Evolutionary conservation across 2,329 filamentous ascomycete genomes (phyloP).

Genomic region (Chaetothyriales sp.): DNA sequence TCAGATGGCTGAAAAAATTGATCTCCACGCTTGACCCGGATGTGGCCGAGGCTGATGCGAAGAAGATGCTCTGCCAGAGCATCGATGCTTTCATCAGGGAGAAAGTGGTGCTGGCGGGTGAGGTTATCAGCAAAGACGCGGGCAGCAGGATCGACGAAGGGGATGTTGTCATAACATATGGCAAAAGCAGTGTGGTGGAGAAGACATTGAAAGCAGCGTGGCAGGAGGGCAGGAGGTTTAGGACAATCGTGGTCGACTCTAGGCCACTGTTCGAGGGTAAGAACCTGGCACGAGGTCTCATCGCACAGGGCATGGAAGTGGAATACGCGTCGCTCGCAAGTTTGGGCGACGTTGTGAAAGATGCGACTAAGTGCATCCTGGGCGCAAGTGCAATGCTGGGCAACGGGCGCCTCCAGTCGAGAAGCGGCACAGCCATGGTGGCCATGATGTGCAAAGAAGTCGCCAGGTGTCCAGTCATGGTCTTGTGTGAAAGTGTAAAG

Average conservation of each 20-base stretch:
- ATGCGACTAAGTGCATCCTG: slow-evolving; percentile 59
- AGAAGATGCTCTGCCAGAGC: slow-evolving; percentile 59
- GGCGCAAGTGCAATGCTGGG: slow-evolving; percentile 92
- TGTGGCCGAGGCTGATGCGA: slow-evolving; percentile 66
- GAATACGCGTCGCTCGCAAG: slow-evolving; percentile 72
- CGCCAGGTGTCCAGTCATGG: slow-evolving; percentile 61
- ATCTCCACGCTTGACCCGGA: slow-evolving; percentile 85
- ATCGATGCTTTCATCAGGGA: slow-evolving; percentile 88
- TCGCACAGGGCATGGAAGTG: slow-evolving; percentile 57
- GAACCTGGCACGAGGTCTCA: slow-evolving; percentile 57
- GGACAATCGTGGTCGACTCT: slow-evolving; percentile 72
- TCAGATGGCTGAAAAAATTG: slow-evolving; percentile 83
- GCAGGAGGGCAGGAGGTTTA: slow-evolving; percentile 57
- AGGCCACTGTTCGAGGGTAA: slow-evolving; percentile 57
- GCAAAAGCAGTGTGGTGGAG: slow-evolving; percentile 74
- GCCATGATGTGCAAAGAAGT: slow-evolving; percentile 65
- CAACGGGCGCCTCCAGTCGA: slow-evolving; percentile 80
- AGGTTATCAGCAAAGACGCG: slow-evolving; percentile 68
- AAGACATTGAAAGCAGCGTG: slow-evolving; percentile 64
- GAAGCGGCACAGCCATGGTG: slow-evolving; percentile 73
- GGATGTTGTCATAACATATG: slow-evolving; percentile 76
- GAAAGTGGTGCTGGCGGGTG: slow-evolving; percentile 73
- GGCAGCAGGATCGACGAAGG: slow-evolving; percentile 62
- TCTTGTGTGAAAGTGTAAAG: slow-evolving; percentile 89
- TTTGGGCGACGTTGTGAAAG: slow-evolving; percentile 50